phyloP scores from a whole-genome alignment of 805 yeast species.

The Teunomyces tritomae region DNA sequence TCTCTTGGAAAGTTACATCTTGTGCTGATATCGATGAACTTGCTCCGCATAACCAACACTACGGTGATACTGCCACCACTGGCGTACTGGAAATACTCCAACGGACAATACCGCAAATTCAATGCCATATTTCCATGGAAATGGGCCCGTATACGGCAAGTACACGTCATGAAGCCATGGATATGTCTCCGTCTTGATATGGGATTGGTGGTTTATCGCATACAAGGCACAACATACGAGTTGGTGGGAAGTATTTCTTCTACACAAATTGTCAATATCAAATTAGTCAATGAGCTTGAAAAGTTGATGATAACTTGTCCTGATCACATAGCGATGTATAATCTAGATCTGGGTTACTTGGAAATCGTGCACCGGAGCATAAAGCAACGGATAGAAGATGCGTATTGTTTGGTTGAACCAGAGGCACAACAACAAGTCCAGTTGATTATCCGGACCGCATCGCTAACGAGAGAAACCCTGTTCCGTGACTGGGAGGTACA shows the following conservation, averaged over 20 bases:
- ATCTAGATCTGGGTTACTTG: background rate
- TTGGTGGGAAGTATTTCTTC: background rate
- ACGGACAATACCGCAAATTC: background rate
- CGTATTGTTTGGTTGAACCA: conserved; percentile 1
- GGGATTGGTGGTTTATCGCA: background rate
- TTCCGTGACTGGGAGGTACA: conserved; percentile 7
- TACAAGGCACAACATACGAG: background rate
- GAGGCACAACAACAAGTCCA: background rate
- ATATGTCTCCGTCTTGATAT: background rate
- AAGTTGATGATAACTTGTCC: conserved; percentile 2
- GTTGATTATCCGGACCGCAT: background rate
- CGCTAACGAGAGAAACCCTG: conserved; percentile 5
- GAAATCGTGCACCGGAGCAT: conserved; percentile 5
- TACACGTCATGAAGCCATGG: background rate
- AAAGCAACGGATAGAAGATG: background rate
- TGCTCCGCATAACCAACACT: background rate
- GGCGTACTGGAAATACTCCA: conserved; percentile 1
- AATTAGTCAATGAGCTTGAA: background rate
- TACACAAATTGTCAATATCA: background rate
- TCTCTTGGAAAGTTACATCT: background rate
- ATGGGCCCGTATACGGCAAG: background rate
- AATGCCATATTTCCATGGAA: background rate
- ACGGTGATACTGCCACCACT: background rate
- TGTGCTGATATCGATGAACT: background rate
- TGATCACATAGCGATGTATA: conserved; percentile 7